Evolutionary conservation across 2,329 filamentous ascomycete species (phyloP), one percentile per base, ranked within the genome.

Genomic region (Didymella keratinophila): DNA sequence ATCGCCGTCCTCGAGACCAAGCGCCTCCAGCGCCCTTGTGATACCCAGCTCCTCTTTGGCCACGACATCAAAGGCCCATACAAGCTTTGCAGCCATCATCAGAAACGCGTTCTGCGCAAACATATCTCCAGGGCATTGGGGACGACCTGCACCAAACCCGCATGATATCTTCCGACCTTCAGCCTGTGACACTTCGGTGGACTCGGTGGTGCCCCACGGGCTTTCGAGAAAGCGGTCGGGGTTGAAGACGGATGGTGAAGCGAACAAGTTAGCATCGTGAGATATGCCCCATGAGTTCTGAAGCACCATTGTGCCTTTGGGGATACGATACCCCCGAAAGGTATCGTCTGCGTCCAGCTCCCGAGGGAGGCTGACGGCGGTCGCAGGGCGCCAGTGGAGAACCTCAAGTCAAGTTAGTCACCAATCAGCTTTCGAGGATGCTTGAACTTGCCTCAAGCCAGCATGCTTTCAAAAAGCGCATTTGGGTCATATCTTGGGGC

Each of bases 1-100:
- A 1, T 56, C 23, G 20, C 52, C 28, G 3, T 53, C 20, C 8
- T 56, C 21, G 7, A 59, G 16, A 16, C 45, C 42, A 4, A 64
- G 48, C n/a, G 21, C 59, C 7, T 56, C 43, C 8, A 49, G 52
- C 5, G 59, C 52, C 2, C 14, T 50, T 1, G 12, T 25, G 20
- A 62, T 49, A n/a, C 8, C 16, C 2, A 36, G 5, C 16, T 36
- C 5, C 7, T 16, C 32, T n/a, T 36, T 8, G 16, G 14, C 32
- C 32, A 36, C 7, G 16, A 36, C 16, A n/a, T 36, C 16, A 36
- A 36, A n/a, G 7, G 32, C 32, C 14, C 16, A 36, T 3, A 36
- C 32, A n/a, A n/a, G 32, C 32, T 36, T n/a, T n/a, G 32, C 14
- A 36, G 32, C 5, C 32, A 36, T n/a, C 32, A 7, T 8, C 16